phyloP scores from a whole-genome alignment of 495 filamentous ascomycete genomes.

The Xylaria venustula region DNA sequence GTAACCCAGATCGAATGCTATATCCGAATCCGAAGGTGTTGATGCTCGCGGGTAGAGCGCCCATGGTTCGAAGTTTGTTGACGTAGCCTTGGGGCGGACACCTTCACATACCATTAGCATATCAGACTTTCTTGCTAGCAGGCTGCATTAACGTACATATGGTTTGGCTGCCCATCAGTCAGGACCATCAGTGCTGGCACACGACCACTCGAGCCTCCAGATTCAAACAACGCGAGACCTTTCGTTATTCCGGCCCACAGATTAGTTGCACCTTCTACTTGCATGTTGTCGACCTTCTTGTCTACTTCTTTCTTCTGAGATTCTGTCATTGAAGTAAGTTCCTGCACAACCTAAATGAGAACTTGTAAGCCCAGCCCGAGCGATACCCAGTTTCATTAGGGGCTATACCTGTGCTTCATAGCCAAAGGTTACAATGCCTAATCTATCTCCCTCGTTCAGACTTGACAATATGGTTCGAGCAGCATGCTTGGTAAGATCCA shows the following conservation, averaged over 20 bases:
- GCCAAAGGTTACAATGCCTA: constrained; percentile 47
- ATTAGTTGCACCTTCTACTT: constrained; percentile 30
- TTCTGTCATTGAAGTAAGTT: constrained; percentile 35
- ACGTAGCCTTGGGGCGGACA: constrained; percentile 33
- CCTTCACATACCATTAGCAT: not conserved
- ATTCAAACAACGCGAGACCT: constrained; percentile 35
- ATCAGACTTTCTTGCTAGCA: no score
- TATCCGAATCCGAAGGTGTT: constrained; percentile 52
- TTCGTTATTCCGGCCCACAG: constrained; percentile 42
- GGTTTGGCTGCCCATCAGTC: constrained; percentile 47
- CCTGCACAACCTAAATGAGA: constrained; percentile 33
- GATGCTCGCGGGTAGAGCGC: constrained; percentile 35
- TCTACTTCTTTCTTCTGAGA: constrained; percentile 29
- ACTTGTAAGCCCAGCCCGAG: constrained; percentile 1
- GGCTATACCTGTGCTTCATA: constrained; percentile 22
- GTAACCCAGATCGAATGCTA: constrained; percentile 35
- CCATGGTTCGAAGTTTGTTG: constrained; percentile 28
- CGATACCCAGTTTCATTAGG: not conserved
- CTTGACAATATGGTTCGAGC: constrained; percentile 44
- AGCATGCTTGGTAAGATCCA: constrained; percentile 48
- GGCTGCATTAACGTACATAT: constrained; percentile 30
- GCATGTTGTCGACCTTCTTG: constrained; percentile 33
- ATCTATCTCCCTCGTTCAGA: constrained; percentile 37
- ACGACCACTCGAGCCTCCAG: constrained; percentile 15
- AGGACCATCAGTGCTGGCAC: constrained; percentile 46